Evolutionary conservation across 148 eudicot species (phyloP).

Genomic region (Oxyria digyna): DNA sequence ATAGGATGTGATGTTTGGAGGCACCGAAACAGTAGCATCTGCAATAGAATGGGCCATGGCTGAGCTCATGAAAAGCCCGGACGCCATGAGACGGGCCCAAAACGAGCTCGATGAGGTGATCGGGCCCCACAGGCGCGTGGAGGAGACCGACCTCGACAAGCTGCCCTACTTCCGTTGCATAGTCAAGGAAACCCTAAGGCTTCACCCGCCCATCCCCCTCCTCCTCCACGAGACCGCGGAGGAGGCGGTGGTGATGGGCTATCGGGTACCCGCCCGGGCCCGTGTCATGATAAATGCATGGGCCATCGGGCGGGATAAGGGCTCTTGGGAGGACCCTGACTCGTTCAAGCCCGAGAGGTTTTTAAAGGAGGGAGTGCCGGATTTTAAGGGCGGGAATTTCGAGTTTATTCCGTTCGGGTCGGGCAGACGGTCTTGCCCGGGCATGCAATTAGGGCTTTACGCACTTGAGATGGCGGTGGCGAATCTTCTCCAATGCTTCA

Average conservation of each 20-base stretch:
- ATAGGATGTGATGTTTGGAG: conserved; percentile 90
- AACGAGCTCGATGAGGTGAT: conserved; percentile 44
- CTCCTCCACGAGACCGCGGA: conserved; percentile 62
- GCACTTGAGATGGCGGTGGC: conserved; percentile 61
- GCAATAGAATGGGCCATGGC: conserved; percentile 82
- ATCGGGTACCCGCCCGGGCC: conserved; percentile 34
- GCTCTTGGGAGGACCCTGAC: conserved; percentile 39
- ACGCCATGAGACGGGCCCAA: conserved; percentile 49
- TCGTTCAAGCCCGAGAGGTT: conserved; percentile 39
- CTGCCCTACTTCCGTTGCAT: conserved; percentile 40
- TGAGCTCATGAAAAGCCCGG: conserved; percentile 46
- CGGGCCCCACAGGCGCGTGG: conserved; percentile 36
- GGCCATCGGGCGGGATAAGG: conserved; percentile 50
- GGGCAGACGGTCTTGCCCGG: conserved; percentile 72
- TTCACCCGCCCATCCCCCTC: conserved; percentile 70
- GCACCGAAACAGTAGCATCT: conserved; percentile 75
- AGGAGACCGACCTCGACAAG: conserved; percentile 56
- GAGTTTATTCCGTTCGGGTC: conserved; percentile 74
- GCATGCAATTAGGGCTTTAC: conserved; percentile 63
- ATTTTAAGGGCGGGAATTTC: conserved; percentile 50
- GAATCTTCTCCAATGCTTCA: conserved; percentile 44
- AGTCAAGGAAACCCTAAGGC: conserved; percentile 52
- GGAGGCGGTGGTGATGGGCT: conserved; percentile 33
- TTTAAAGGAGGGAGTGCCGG: conserved; percentile 36
- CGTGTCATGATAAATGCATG: conserved; percentile 49